Evolutionary conservation across 208 protist species (phyloP).

Genomic region (Sergeia podlipaevii): DNA sequence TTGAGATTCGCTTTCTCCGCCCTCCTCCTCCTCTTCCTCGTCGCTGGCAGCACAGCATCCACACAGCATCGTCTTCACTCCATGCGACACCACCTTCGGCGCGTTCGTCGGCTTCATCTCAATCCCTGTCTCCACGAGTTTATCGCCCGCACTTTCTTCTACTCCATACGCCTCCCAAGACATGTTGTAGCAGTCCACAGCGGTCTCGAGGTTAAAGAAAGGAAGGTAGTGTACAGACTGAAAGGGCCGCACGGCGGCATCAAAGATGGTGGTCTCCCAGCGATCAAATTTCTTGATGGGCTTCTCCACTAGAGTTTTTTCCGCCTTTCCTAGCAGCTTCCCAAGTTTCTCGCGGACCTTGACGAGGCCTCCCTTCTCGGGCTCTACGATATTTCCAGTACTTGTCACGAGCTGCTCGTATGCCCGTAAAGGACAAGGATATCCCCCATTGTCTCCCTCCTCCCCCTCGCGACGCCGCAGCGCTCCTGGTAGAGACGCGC

Average conservation of each 20-base stretch:
- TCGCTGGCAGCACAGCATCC: slow-evolving; percentile 23
- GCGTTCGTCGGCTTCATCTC: slow-evolving; percentile 25
- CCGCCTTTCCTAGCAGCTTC: slow-evolving; percentile 31
- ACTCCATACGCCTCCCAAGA: slow-evolving; percentile 73
- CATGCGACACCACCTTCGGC: slow-evolving; percentile 23
- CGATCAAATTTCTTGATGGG: slow-evolving; percentile 42
- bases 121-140: slow-evolving; percentile 23
- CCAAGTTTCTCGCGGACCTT: slow-evolving; percentile 20
- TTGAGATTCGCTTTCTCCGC: background rate
- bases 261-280: slow-evolving; percentile 42
- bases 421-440: no score
- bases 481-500: no score
- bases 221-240: slow-evolving; percentile 54
- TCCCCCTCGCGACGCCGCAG: no score
- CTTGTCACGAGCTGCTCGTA: no score
- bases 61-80: slow-evolving; percentile 26
- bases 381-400: no score
- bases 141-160: slow-evolving; percentile 26
- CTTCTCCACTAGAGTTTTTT: slow-evolving; percentile 39
- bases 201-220: slow-evolving; percentile 87
- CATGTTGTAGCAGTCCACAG: slow-evolving; percentile 87
- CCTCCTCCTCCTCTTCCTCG: slow-evolving; percentile 5
- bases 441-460: no score
- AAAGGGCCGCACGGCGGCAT: slow-evolving; percentile 51
- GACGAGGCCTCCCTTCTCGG: no score